phyloP scores from a whole-genome alignment of 352 stramenopile genomes.

The Pythium brassicae region DNA sequence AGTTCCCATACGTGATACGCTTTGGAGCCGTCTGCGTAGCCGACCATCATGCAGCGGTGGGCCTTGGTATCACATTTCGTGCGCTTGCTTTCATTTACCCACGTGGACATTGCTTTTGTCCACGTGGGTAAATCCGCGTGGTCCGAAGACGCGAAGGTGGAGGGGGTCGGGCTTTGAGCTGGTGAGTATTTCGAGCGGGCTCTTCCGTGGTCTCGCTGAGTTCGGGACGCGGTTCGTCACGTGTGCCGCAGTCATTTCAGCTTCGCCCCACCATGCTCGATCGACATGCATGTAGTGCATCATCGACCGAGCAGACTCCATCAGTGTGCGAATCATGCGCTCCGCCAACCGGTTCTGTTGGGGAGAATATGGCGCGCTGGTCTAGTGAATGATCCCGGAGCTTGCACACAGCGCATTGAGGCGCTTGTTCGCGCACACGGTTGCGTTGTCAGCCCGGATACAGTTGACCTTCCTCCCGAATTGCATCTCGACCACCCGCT shows the following conservation, averaged over 20 bases:
- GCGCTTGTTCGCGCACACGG: not conserved
- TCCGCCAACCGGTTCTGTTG: conserved; percentile 30
- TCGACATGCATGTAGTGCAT: conserved; percentile 14
- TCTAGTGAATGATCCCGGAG: conserved; percentile 21
- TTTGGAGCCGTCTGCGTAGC: too few relatives aligned
- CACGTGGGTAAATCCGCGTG: too few relatives aligned
- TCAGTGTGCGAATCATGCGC: conserved; percentile 21
- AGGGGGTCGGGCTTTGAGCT: too few relatives aligned
- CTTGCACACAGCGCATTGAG: not conserved
- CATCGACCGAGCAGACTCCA: conserved; percentile 22
- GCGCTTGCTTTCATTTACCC: too few relatives aligned
- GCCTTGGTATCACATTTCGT: too few relatives aligned
- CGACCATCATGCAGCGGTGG: too few relatives aligned
- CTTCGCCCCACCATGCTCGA: conserved; percentile 23
- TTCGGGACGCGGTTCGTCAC: not conserved
- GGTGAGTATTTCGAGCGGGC: not conserved
- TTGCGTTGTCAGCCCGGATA: not conserved
- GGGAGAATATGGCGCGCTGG: conserved; percentile 17
- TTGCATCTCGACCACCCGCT: not conserved
- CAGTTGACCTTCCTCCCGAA: not conserved
- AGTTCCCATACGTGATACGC: too few relatives aligned
- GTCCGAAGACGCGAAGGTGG: too few relatives aligned
- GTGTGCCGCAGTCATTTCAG: conserved; percentile 16
- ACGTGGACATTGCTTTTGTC: too few relatives aligned
- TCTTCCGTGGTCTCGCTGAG: not conserved